A percentile compares a stretch with the other conserved stretches of the same genome.
phyloP scores from a whole-genome alignment of 2,329 filamentous ascomycete genomes.

The Ilyonectria sp. region DNA sequence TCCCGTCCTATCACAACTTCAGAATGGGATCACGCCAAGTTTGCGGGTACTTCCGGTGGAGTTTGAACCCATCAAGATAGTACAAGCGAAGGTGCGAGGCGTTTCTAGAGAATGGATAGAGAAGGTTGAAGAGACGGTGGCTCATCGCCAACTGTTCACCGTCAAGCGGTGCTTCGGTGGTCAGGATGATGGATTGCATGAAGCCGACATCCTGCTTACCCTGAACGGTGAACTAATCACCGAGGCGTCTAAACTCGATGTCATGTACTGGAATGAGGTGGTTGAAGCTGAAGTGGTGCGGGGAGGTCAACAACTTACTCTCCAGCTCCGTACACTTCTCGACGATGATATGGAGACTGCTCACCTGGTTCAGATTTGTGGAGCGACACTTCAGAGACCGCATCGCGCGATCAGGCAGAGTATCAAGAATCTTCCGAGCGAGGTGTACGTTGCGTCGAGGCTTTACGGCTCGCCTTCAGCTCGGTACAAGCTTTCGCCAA shows the following conservation, averaged over 20 bases:
- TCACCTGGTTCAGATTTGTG: constrained; percentile 93
- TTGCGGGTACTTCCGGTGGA: constrained; percentile 95
- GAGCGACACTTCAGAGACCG: constrained; percentile 91
- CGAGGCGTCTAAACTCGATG: constrained; percentile 89
- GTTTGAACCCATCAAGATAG: constrained; percentile 96
- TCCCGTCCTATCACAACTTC: constrained; percentile 90
- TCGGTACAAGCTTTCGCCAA: constrained; percentile 92
- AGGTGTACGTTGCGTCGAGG: constrained; percentile 94
- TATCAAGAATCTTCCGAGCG: constrained; percentile 95
- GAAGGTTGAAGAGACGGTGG: constrained; percentile 89
- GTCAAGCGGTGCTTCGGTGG: constrained; percentile 81
- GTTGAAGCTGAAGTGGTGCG: constrained; percentile 91
- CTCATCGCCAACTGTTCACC: constrained; percentile 98
- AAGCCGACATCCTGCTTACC: constrained; percentile 93
- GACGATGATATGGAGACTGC: constrained; percentile 94
- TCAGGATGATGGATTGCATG: constrained; percentile 62
- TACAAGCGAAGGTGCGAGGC: constrained; percentile 96
- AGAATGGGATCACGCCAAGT: constrained; percentile 82
- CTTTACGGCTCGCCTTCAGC: constrained; percentile 87
- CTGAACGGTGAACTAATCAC: constrained; percentile 95
- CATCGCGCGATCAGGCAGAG: constrained; percentile 98
- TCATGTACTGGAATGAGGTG: constrained; percentile 92
- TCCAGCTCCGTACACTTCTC: constrained; percentile 87
- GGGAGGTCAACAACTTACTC: constrained; percentile 82
- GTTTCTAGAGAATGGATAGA: constrained; percentile 96